Base-by-base conservation (phyloP, 179 eudicot genomes). In the Camellia oleifera region DNA sequence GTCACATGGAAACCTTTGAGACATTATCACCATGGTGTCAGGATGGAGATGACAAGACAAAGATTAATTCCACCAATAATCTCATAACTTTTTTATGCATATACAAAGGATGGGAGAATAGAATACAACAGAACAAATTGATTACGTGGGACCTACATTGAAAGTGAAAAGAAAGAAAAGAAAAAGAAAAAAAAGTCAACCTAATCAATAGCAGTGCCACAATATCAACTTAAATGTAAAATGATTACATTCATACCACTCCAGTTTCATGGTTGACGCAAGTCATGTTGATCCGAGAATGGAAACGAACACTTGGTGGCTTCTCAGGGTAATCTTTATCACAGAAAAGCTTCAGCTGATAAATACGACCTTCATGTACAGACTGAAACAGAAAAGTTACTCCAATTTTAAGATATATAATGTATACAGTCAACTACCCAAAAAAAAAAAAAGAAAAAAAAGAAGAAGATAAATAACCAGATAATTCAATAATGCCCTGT, bases 261-360 rank as follows among this genome's bases (percentile, higher is more conserved):
- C 92, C 92, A 54, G 83, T 74, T 84, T 89, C 92, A 32, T 85
- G 91, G 77, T 88, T 89, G 69, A 89, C 92, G 78, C 91, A 89
- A 68, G 91, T 79, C 94, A 91, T 85, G 81, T 88, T 90, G 83
- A 90, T 76, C 81, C 94, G 86, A 17, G 94, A 89, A 82, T 90
- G 94, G 82, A 90, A 90, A 81, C 94, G 92, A 52, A 88, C 94
- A 80, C 82, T 88, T 20, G 94, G 94, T 53, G 92, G 92, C 79
- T 91, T 89, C 89, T 91, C 94, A 26, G 94, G 94, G 72, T 91
- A 91, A 80, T 91, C 94, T 77, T 88, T 91, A 88, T 91, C 94
- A 66, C 92, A 91, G 81, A 91, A 91, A 81, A 91, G 90, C 87
- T 89, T 91, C 90, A 91, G 82, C 81, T 91, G 94, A 86, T 90